Base-by-base conservation (phyloP, 2,329 filamentous ascomycete species). In the Xylaria sp. region DNA sequence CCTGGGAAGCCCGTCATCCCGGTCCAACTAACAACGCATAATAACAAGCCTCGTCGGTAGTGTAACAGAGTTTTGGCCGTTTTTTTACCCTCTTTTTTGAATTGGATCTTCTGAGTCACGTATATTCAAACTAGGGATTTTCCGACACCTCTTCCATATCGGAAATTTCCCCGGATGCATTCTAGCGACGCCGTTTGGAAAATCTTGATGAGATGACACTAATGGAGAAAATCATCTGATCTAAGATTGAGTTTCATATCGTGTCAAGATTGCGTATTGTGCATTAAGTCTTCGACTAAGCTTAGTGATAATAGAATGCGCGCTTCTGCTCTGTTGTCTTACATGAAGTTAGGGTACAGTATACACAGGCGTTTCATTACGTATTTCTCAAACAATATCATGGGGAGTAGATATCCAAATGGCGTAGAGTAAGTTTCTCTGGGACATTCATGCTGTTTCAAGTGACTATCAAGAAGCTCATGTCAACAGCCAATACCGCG, bases 141-240 rank as follows among this genome's bases (percentile, higher is more conserved):
- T 2, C 18, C 7, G n/a, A 8, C 23, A n/a, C 41, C 41, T 46
- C 41, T 46, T 46, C 18, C 41, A 46, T 7, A 54, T 57, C 9
- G 23, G 6, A 39, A 51, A 31, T 39, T n/a, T 2, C 31, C 41
- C 48, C 37, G n/a, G 39, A 20, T 46, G 12, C 28, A 13, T 41
- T 18, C 41, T 57, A 41, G 23, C 41, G 25, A 34, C 13, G 28
- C 48, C 41, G 44, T 25, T 48, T 25, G 12, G 55, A 65, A 52
- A 65, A 52, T 58, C 56, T 62, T 54, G 44, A 63, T 56, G n/a
- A 46, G 34, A 28, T 10, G 54, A 50, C 48, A n/a, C 67, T 66
- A 63, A 66, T 25, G 51, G 58, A 37, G 50, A 55, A 44, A 48
- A 66, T 66, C 57, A 65, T 66, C 66, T 69, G 63, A 69, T 69